Percentiles rank a stretch among this genome's conserved stretches.
phyloP scores from a whole-genome alignment of 805 yeast genomes.

The Yamadazyma phyllophila region DNA sequence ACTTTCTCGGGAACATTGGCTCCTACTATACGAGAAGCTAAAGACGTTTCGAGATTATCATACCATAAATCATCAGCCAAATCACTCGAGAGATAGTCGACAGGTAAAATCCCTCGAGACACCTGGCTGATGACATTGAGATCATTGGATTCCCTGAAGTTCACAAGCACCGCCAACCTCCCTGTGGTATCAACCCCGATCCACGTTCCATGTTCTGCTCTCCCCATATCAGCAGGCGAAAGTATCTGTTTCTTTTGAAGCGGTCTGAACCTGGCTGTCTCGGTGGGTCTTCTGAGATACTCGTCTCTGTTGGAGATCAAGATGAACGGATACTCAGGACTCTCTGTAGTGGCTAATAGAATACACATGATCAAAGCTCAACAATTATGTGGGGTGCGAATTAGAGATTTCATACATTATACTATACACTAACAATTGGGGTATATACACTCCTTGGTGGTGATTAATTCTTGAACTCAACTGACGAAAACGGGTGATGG shows the following conservation, averaged over 20 bases:
- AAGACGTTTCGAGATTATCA: conserved; percentile 20
- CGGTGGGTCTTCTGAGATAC: conserved; percentile 69
- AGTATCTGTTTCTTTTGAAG: conserved; percentile 42
- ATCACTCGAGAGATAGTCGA: conserved; percentile 39
- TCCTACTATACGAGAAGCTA: conserved; percentile 11
- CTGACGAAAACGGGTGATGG: neutral
- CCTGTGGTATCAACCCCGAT: conserved; percentile 65
- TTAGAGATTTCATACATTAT: neutral
- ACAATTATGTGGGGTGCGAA: conserved; percentile 8
- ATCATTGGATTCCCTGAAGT: conserved; percentile 54
- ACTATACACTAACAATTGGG: neutral
- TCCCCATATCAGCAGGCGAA: conserved; percentile 72
- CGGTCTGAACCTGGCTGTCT: conserved; percentile 41
- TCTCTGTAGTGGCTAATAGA: conserved; percentile 60
- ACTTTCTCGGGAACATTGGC: conserved; percentile 8
- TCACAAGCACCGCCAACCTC: conserved; percentile 69
- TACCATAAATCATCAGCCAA: conserved; percentile 47
- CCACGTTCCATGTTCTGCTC: conserved; percentile 88
- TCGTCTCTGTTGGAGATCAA: conserved; percentile 88
- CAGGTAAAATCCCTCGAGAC: conserved; percentile 54
- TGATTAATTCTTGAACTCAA: neutral
- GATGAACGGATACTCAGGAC: conserved; percentile 73
- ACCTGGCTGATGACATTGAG: conserved; percentile 30
- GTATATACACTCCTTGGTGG: no score
- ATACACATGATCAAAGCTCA: conserved; percentile 63